Evolutionary conservation across 192 early-diverging fungal species (phyloP).

Genomic region (Coemansia sp.): DNA sequence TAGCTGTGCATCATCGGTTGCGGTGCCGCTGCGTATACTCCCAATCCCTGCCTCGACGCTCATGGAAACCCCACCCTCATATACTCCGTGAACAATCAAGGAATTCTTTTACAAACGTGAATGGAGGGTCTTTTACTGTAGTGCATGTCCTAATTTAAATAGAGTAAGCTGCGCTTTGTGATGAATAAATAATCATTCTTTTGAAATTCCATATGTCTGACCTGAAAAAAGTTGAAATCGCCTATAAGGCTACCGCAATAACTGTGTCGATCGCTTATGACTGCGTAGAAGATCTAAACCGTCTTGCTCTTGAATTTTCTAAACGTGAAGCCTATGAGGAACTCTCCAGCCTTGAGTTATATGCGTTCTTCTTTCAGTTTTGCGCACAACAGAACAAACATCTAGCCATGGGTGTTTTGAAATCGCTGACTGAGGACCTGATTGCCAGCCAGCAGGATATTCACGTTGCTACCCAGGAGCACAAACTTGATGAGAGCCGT

Average conservation of each 20-base stretch:
- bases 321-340: not conserved
- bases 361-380: conserved; percentile 10
- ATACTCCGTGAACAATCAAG: not conserved
- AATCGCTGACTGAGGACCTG: not conserved
- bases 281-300: not conserved
- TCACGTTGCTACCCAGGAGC: conserved; percentile 10
- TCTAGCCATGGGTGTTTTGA: conserved; percentile 5
- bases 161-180: not conserved
- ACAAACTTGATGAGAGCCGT: conserved; percentile 1
- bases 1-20: not conserved
- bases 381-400: conserved; percentile 4
- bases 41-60: not conserved
- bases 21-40: not conserved
- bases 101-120: too few relatives aligned
- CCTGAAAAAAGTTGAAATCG: not conserved
- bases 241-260: not conserved
- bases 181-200: not conserved
- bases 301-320: not conserved
- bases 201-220: not conserved
- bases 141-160: not conserved
- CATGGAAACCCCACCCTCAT: not conserved
- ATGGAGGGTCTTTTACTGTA: not conserved
- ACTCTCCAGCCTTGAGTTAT: conserved; percentile 4
- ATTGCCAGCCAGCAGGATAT: not conserved
- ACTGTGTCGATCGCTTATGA: not conserved